Evolutionary conservation across 805 yeast genomes (phyloP).

Genomic region (Schwanniomyces pseudopolymorphus): DNA sequence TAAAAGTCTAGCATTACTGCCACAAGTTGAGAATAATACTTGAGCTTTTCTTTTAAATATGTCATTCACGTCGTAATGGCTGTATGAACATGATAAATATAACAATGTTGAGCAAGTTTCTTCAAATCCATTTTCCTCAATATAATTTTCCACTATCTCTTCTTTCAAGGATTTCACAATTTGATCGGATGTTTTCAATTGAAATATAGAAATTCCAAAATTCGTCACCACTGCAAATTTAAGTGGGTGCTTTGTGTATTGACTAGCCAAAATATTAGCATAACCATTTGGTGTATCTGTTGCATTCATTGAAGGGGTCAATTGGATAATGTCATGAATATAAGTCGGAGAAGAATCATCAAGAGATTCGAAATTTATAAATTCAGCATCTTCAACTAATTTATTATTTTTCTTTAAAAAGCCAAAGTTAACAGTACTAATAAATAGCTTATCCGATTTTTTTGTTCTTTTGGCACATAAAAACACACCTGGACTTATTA

Average conservation of each 20-base stretch:
- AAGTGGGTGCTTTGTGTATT: slow-evolving; percentile 65
- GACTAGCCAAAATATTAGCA: slow-evolving; percentile 84
- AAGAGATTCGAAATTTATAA: slow-evolving; percentile 38
- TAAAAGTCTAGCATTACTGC: slow-evolving; percentile 47
- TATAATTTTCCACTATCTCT: slow-evolving; percentile 63
- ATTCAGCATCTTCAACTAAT: slow-evolving; percentile 79
- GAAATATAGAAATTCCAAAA: slow-evolving; percentile 72
- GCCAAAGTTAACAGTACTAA: slow-evolving; percentile 84
- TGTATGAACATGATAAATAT: slow-evolving; percentile 75
- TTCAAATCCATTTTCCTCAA: slow-evolving; percentile 76
- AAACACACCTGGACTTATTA: slow-evolving; percentile 85
- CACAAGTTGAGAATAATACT: slow-evolving; percentile 52
- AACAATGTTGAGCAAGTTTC: slow-evolving; percentile 91
- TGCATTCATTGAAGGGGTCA: slow-evolving; percentile 70
- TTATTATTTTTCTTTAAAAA: slow-evolving; percentile 69
- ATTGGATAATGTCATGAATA: slow-evolving; percentile 71
- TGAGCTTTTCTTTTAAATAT: slow-evolving; percentile 46
- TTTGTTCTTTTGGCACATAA: slow-evolving; percentile 59
- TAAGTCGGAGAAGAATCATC: slow-evolving; percentile 25
- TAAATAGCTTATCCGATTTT: slow-evolving; percentile 54
- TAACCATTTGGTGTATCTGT: slow-evolving; percentile 76
- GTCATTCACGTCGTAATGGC: slow-evolving; percentile 50
- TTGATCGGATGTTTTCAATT: slow-evolving; percentile 77
- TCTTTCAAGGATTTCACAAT: slow-evolving; percentile 70
- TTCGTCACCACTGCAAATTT: slow-evolving; percentile 82